Percentiles rank a stretch among this genome's conserved stretches.
phyloP scores from a whole-genome alignment of 2,329 filamentous ascomycete genomes.

The Xylaria sp. region DNA sequence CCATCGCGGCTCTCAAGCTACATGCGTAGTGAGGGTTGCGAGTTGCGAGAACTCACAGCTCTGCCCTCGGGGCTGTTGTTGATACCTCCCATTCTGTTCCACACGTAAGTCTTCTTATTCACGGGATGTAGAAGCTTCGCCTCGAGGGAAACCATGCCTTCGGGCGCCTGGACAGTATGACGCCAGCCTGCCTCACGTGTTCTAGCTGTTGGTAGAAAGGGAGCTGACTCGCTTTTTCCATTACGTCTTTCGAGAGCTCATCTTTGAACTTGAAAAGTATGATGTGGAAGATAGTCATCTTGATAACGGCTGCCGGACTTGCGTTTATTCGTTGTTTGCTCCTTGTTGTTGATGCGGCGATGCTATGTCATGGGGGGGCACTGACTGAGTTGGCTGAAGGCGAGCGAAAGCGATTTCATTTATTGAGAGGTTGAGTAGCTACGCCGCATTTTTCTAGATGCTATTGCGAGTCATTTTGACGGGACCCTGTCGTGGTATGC shows the following conservation, averaged over 20 bases:
- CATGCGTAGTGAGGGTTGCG: background rate
- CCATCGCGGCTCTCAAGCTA: background rate
- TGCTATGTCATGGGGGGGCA: background rate
- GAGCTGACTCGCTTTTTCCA: slow-evolving; percentile 12
- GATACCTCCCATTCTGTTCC: slow-evolving; percentile 22
- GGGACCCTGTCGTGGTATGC: background rate
- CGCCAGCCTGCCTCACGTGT: background rate
- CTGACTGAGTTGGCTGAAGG: background rate
- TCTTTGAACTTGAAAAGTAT: slow-evolving; percentile 29
- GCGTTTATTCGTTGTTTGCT: background rate
- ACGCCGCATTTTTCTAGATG: background rate
- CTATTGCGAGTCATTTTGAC: background rate
- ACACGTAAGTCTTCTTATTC: slow-evolving; percentile 25
- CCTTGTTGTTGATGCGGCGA: background rate
- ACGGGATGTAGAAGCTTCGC: slow-evolving; percentile 23
- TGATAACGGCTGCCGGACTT: background rate
- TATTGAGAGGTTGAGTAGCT: slow-evolving; percentile 8
- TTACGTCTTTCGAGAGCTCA: slow-evolving; percentile 17
- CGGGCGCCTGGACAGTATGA: slow-evolving; percentile 7
- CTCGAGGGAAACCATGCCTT: slow-evolving; percentile 25
- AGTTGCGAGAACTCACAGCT: slow-evolving; percentile 10
- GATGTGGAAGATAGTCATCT: slow-evolving; percentile 26
- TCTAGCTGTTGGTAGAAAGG: background rate
- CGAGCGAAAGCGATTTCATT: slow-evolving; percentile 1
- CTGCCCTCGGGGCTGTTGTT: slow-evolving; percentile 28